Conservation (phyloP, 2,329 filamentous ascomycete species). For the Hypoxylon sp. region DNA sequence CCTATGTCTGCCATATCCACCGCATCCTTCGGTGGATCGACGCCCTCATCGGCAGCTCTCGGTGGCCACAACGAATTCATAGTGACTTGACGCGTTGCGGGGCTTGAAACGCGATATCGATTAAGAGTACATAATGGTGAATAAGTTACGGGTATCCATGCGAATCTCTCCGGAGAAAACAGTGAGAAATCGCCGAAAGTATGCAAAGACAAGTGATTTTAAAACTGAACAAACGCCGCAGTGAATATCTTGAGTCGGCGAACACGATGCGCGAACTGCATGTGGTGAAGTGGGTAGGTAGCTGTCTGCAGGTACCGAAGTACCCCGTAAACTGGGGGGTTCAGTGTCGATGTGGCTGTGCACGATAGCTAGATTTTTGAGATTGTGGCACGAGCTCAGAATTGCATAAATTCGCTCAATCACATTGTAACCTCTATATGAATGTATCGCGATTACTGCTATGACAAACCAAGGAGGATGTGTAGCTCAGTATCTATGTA, state of each 20-base stretch:
- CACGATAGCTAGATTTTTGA: neutral
- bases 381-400: constrained; percentile 36
- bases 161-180: constrained; percentile 9
- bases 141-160: constrained; percentile 12
- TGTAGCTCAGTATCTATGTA: neutral
- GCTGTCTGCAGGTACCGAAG: neutral
- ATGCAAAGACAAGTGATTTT: constrained; percentile 15
- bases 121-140: constrained; percentile 48
- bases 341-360: constrained; percentile 1
- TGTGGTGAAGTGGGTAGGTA: constrained; percentile 31
- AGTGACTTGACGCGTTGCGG: constrained; percentile 49
- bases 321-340: constrained; percentile 5
- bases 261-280: constrained; percentile 17
- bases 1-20: constrained; percentile 55
- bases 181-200: neutral
- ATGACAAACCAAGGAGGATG: neutral
- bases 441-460: neutral
- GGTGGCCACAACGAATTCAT: constrained; percentile 65
- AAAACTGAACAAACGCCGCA: constrained; percentile 1
- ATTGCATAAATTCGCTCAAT: neutral
- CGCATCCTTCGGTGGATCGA: constrained; percentile 49
- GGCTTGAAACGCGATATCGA: constrained; percentile 39
- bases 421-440: neutral
- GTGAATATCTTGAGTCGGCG: constrained; percentile 13
- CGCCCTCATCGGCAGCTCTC: constrained; percentile 56